Evolutionary conservation across 2,329 filamentous ascomycete species (phyloP).

Genomic region (Aureobasidium sp.): DNA sequence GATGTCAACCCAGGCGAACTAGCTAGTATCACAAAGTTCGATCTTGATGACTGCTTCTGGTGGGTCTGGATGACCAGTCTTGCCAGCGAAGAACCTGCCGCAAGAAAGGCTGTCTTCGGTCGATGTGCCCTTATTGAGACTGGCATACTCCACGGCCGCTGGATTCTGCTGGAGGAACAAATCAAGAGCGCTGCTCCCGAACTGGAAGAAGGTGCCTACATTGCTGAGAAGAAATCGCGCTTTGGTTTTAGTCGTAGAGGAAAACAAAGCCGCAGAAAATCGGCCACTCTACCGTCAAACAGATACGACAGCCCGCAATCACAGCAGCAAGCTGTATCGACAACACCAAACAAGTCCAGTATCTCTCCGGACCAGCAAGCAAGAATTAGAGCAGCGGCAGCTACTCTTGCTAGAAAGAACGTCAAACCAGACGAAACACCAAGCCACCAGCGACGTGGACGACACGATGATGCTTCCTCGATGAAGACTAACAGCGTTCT

Average conservation of each 20-base stretch:
- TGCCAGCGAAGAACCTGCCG: conserved; percentile 75
- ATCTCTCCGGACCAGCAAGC: conserved; percentile 88
- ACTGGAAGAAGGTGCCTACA: conserved; percentile 75
- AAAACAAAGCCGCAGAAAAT: conserved; percentile 60
- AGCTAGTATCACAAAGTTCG: conserved; percentile 77
- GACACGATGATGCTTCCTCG: conserved; percentile 43
- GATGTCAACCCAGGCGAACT: conserved; percentile 83
- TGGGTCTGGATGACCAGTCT: conserved; percentile 99
- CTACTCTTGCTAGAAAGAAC: conserved; percentile 66
- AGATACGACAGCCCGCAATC: conserved; percentile 28
- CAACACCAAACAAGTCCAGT: conserved; percentile 64
- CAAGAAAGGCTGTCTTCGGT: conserved; percentile 87
- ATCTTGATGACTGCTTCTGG: conserved; percentile 95
- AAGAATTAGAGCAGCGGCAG: conserved; percentile 83
- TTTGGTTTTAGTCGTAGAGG: conserved; percentile 75
- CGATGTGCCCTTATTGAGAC: conserved; percentile 90
- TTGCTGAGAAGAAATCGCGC: conserved; percentile 90
- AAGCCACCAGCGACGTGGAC: conserved; percentile 46
- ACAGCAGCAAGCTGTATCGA: conserved; percentile 36
- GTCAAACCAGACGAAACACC: conserved; percentile 43
- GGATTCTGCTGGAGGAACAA: conserved; percentile 94
- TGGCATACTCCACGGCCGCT: conserved; percentile 66
- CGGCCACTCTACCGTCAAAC: conserved; percentile 32
- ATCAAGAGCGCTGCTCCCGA: conserved; percentile 85
- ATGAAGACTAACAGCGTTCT: conserved; percentile 82